Conservation (phyloP, 2,329 filamentous ascomycete genomes). For the Rutstroemia sp. region DNA sequence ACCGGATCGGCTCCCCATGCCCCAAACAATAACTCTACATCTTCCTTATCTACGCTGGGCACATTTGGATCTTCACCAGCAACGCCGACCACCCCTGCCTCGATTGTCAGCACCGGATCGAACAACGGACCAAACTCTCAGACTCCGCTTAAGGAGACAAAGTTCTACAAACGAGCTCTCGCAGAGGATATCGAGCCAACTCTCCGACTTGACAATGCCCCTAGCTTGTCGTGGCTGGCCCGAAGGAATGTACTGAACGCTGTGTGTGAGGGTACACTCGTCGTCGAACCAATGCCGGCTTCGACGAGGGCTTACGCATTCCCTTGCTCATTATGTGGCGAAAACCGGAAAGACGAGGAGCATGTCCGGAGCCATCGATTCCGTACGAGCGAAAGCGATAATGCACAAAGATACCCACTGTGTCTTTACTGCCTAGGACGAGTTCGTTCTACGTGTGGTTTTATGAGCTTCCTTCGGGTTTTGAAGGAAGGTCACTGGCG, state of each 20-base stretch:
- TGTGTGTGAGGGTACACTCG: constrained; percentile 75
- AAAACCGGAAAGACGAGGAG: constrained; percentile 61
- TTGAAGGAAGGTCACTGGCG: constrained; percentile 90
- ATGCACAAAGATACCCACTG: constrained; percentile 80
- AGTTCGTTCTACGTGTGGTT: constrained; percentile 83
- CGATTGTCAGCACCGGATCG: constrained; percentile 40
- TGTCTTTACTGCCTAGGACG: constrained; percentile 82
- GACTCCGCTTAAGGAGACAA: constrained; percentile 75
- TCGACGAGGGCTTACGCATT: constrained; percentile 36
- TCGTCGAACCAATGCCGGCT: constrained; percentile 79
- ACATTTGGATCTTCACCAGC: constrained; percentile 47
- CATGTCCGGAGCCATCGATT: constrained; percentile 82
- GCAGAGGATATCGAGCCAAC: constrained; percentile 93
- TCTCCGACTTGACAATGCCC: constrained; percentile 78
- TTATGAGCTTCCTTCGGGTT: constrained; percentile 84
- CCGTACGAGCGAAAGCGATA: constrained; percentile 78
- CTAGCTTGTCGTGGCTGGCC: constrained; percentile 88
- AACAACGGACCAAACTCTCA: constrained; percentile 31
- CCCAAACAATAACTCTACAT: constrained; percentile 52
- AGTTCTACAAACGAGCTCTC: constrained; percentile 87
- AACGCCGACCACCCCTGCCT: constrained; percentile 52
- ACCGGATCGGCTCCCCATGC: constrained; percentile 33
- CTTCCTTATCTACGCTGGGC: constrained; percentile 46
- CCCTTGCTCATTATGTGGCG: constrained; percentile 78
- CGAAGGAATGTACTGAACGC: constrained; percentile 76